These are phyloP conservation scores for Polytrichum commune DNA, from an alignment of 225 moss, liverwort and hornwort species.

Conservation along the genomic window DNA sequence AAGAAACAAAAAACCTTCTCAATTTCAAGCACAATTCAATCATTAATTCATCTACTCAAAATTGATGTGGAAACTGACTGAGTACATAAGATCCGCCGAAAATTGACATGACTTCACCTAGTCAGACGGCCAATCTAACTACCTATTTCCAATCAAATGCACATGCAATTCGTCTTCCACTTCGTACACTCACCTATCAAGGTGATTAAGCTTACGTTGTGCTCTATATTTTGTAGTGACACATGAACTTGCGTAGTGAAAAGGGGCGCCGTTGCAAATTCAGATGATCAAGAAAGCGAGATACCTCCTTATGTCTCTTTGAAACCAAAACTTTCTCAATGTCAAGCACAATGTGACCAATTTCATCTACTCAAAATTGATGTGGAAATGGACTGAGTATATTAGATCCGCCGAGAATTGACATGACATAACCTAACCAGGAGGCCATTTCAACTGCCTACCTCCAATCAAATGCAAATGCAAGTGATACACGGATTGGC, in stretches of 20 bases:
- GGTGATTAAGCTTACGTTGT: too few species aligned
- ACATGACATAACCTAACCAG: slow-evolving; percentile 35
- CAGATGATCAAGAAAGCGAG: too few species aligned
- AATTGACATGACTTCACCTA: slow-evolving; percentile 10
- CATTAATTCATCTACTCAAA: not conserved
- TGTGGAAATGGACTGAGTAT: not conserved
- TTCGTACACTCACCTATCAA: too few species aligned
- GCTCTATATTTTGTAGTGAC: too few species aligned
- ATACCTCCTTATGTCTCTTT: too few species aligned
- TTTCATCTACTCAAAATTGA: not conserved
- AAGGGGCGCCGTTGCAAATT: too few species aligned
- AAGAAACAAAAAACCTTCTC: too few species aligned
- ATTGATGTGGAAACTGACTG: not conserved
- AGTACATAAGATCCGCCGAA: not conserved
- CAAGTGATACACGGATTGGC: slow-evolving; percentile 86
- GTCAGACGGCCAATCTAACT: slow-evolving; percentile 82
- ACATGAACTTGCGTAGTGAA: too few species aligned
- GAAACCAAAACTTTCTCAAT: too few species aligned
- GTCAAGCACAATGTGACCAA: too few species aligned
- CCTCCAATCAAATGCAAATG: slow-evolving; percentile 87
- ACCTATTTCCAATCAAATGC: slow-evolving; percentile 75
- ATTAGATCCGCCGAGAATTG: not conserved
- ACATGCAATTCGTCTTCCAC: slow-evolving; percentile 31
- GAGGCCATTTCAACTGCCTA: slow-evolving; percentile 80
- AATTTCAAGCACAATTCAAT: too few species aligned